phyloP scores from a whole-genome alignment of 192 early-diverging fungal species.

The Mortierella alpina region DNA sequence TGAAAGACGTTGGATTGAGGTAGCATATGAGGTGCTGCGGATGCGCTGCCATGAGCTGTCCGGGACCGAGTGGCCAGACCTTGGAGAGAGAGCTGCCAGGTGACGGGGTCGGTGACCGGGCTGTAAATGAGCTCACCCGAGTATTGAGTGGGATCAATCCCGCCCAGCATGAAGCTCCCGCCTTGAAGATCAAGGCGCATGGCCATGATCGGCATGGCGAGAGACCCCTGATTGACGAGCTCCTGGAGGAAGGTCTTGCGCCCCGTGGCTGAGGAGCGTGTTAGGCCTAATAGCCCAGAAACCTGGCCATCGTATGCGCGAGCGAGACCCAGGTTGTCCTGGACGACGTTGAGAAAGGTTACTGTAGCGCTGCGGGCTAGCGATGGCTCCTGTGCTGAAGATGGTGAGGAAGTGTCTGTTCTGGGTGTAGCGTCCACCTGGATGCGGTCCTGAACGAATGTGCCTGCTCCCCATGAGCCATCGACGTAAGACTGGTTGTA shows the following conservation, averaged over 20 bases:
- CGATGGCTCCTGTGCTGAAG: neutral
- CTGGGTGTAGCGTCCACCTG: conserved; percentile 19
- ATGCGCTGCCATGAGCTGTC: neutral
- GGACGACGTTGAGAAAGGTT: conserved; percentile 29
- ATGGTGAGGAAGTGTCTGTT: neutral
- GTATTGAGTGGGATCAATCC: conserved; percentile 20
- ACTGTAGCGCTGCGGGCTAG: neutral
- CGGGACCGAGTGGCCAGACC: conserved; percentile 14
- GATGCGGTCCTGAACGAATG: conserved; percentile 39
- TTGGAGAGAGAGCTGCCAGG: conserved; percentile 33
- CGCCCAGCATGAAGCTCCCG: conserved; percentile 24
- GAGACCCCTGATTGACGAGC: conserved; percentile 22
- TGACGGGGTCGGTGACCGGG: conserved; percentile 35
- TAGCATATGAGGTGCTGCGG: neutral
- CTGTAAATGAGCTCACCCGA: conserved; percentile 15
- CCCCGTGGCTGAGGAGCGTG: conserved; percentile 23
- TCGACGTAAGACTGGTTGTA: conserved; percentile 42
- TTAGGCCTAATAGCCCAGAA: conserved; percentile 27
- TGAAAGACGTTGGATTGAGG: conserved; percentile 15
- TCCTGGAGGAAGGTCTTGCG: conserved; percentile 36
- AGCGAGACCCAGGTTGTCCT: conserved; percentile 29
- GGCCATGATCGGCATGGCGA: conserved; percentile 14
- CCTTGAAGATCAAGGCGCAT: conserved; percentile 24
- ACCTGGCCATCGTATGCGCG: conserved; percentile 24
- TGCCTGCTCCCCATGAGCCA: conserved; percentile 38